Base-by-base conservation (phyloP, 441 rosid species). In the Gossypium davidsonii region DNA sequence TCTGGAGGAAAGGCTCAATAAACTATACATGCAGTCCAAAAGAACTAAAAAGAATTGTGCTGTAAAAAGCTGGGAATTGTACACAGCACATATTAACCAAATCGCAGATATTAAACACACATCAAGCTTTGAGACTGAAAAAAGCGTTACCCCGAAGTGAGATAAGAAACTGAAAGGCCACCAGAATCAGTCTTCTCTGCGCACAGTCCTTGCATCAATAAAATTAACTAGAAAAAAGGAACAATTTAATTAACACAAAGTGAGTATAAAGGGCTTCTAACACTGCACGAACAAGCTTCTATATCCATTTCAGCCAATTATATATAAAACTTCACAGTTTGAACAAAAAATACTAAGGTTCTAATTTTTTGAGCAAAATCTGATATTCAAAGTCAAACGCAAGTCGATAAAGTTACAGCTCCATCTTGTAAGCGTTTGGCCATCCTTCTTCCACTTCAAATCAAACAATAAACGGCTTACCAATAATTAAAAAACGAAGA, bases 111-210 rank as follows among this genome's bases (percentile, higher is more conserved):
- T 3, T 53, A 21, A 1, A 57, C 42, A 67, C 7, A 20, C 18
- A 0, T 60, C 14, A 31, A 44, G 31, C 39, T 31, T 58, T 48
- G 17, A 2, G 37, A n/a, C 28, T 42, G 26, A 51, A 72, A 31
- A 49, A 10, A 3, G 12, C 28, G 68, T 78, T 77, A 89, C 91
- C 83, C 78, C 17, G 59, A 52, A 18, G 78, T 58, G 46, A 71
- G 70, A 59, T 73, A 67, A 60, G 84, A 58, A 53, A 28, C 70
- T 59, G 71, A 74, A 67, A 55, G 28, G 48, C 51, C 59, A 57
- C n/a, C 61, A 7, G 77, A 73, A 75, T 65, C 72, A 74, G 69
- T 78, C 73, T 75, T 76, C 70, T 57, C 78, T 7, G 83, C 78
- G 48, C 78, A 66, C 67, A 74, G 77, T 56, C 78, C 77, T 59